A percentile compares a stretch with the other conserved stretches of the same genome.
Evolutionary conservation across 1,284 basidiomycete genomes (phyloP).

Genomic region (Fomitopsis betulina): DNA sequence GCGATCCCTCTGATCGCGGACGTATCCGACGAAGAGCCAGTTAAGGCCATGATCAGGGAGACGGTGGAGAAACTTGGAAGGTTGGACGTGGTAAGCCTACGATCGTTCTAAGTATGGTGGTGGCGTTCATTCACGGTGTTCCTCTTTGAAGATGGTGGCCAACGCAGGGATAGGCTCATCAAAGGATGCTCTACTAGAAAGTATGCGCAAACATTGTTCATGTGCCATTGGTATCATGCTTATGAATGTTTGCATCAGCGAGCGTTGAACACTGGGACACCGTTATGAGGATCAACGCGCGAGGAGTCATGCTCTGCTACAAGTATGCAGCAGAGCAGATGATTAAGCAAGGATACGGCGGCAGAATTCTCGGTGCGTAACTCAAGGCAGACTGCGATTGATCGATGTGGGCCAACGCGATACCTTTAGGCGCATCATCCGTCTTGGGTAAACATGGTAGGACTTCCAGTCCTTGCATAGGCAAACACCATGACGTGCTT

Average conservation of each 20-base stretch:
- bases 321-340: slow-evolving; percentile 25
- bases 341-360: slow-evolving; percentile 25
- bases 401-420: background rate
- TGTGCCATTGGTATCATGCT: too few species aligned
- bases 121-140: background rate
- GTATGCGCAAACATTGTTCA: slow-evolving; percentile 8
- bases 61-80: slow-evolving; percentile 7
- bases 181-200: slow-evolving; percentile 14
- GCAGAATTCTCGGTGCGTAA: slow-evolving; percentile 26
- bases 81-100: background rate
- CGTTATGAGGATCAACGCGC: slow-evolving; percentile 24
- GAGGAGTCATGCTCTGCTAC: slow-evolving; percentile 29
- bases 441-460: slow-evolving; percentile 20
- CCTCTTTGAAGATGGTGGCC: slow-evolving; percentile 25
- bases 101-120: background rate
- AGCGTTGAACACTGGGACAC: slow-evolving; percentile 19
- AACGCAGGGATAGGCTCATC: slow-evolving; percentile 26
- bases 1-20: slow-evolving; percentile 24
- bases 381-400: background rate
- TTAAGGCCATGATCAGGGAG: slow-evolving; percentile 28
- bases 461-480: background rate
- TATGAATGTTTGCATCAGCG: background rate
- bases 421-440: slow-evolving; percentile 16
- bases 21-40: slow-evolving; percentile 30
- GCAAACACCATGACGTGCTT: background rate